A percentile compares a stretch with the other conserved stretches of the same genome.
Evolutionary conservation across 2,329 filamentous ascomycete genomes (phyloP).

Genomic region (Aspergillus caelatus): DNA sequence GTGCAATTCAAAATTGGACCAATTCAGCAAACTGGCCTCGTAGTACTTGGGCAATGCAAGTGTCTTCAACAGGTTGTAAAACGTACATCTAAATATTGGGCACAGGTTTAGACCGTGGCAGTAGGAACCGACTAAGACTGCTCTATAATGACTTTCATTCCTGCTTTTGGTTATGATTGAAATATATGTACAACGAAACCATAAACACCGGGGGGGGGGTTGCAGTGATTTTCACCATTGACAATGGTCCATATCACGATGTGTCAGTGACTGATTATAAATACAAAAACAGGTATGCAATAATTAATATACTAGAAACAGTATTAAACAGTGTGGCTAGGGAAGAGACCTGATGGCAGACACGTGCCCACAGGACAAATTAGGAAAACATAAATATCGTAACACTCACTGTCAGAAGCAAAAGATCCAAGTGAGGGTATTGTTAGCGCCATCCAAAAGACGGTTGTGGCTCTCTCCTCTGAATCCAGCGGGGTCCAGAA

Average conservation of each 20-base stretch:
- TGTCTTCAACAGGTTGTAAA: neutral
- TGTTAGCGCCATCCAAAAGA: neutral
- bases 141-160: neutral
- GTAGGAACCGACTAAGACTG: neutral
- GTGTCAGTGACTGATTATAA: slow-evolving; percentile 4
- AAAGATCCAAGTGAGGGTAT: neutral
- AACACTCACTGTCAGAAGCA: slow-evolving; percentile 10
- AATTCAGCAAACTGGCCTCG: neutral
- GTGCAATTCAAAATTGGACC: neutral
- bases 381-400: slow-evolving; percentile 21
- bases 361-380: neutral
- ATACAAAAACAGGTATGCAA: slow-evolving; percentile 13
- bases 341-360: neutral
- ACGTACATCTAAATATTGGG: neutral
- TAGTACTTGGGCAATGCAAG: neutral
- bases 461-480: neutral
- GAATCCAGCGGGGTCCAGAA: neutral
- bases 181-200: slow-evolving; percentile 12
- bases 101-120: neutral
- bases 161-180: neutral
- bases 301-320: slow-evolving; percentile 14
- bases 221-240: neutral
- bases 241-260: neutral
- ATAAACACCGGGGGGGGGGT: neutral
- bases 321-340: slow-evolving; percentile 16